Evolutionary conservation across 2,329 filamentous ascomycete species (phyloP), one percentile per base, ranked within the genome.

Genomic region (Phaeosphaeriaceae sp.): DNA sequence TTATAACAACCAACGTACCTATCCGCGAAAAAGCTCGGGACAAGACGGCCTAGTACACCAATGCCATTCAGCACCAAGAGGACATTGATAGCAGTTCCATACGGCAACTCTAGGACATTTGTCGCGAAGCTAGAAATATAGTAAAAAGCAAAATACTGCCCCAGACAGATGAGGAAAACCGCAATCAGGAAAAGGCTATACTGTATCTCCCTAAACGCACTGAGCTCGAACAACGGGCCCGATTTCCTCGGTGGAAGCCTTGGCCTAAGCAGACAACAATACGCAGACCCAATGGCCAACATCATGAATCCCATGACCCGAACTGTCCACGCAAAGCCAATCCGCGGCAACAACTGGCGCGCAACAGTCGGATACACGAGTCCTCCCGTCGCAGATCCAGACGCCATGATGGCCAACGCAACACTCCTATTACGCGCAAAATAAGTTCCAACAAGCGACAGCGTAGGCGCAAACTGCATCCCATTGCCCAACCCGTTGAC

Each of bases 291-390:
- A 0, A 72, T 74, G 0, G 72, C 77, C 2, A 87, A 56, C 20
- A 84, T 82, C 26, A 88, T 77, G 42, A 89, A 80, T 0, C 81
- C 86, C 53, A 87, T 77, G 0, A 81, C 78, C 0, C 86, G 76
- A n/a, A 87, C 78, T 0, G 86, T 86, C 84, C 85, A 88, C 0
- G 77, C 76, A 60, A 87, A 88, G 0, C 86, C 86, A 3, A 88
- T 72, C 15, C 74, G 76, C 0, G 84, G 82, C 1, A 87, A 71
- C 9, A 88, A 70, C 45, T 84, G 79, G 13, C 74, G 64, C 1
- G 76, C 74, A n/a, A 80, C 64, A 1, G 83, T 75, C 0, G 87
- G 86, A 62, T 86, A 89, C 2, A 88, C 76, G 17, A 88, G 73
- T 0, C 86, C 86, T 1, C 87, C 87, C 0, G 81, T 81, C 0